These are phyloP conservation scores for Candida germanica DNA, from an alignment of 805 yeast genomes.

Conservation along the genomic window DNA sequence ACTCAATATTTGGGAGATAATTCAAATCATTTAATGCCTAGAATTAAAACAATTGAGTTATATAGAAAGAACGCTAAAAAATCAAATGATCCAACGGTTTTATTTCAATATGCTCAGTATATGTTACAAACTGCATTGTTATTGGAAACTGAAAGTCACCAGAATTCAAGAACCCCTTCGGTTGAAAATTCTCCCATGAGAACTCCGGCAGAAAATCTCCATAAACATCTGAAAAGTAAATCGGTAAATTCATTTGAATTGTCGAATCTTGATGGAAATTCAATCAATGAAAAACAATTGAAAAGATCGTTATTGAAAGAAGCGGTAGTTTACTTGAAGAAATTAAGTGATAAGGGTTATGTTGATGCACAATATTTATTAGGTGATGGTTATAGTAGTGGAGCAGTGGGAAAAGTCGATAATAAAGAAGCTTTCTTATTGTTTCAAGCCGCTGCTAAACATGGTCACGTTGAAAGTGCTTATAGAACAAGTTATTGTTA, in stretches of 20 bases:
- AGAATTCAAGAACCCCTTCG: slow-evolving; percentile 9
- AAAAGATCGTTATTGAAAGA: slow-evolving; percentile 68
- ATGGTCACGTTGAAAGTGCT: slow-evolving; percentile 87
- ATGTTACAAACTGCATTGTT: slow-evolving; percentile 82
- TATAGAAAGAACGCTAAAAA: slow-evolving; percentile 83
- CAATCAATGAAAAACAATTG: slow-evolving; percentile 27
- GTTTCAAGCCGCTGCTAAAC: slow-evolving; percentile 89
- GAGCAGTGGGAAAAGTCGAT: slow-evolving; percentile 78
- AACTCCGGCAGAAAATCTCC: slow-evolving; percentile 9
- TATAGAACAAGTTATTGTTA: slow-evolving; percentile 88
- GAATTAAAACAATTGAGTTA: slow-evolving; percentile 80
- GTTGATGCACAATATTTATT: slow-evolving; percentile 88
- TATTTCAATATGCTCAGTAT: slow-evolving; percentile 88
- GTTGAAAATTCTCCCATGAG: slow-evolving; percentile 19
- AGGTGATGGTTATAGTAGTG: slow-evolving; percentile 86
- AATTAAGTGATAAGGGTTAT: slow-evolving; percentile 74
- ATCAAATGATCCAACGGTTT: slow-evolving; percentile 79
- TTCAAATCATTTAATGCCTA: slow-evolving; percentile 56
- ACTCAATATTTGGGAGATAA: slow-evolving; percentile 53
- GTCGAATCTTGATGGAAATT: slow-evolving; percentile 13
- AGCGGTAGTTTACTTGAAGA: slow-evolving; percentile 66
- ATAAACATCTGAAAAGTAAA: slow-evolving; percentile 19
- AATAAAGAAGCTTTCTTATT: slow-evolving; percentile 69
- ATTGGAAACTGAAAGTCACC: slow-evolving; percentile 23
- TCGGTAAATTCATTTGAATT: slow-evolving; percentile 20